Base-by-base conservation (phyloP, 768 basidiomycete species). In the Pulveroboletus sp. region DNA sequence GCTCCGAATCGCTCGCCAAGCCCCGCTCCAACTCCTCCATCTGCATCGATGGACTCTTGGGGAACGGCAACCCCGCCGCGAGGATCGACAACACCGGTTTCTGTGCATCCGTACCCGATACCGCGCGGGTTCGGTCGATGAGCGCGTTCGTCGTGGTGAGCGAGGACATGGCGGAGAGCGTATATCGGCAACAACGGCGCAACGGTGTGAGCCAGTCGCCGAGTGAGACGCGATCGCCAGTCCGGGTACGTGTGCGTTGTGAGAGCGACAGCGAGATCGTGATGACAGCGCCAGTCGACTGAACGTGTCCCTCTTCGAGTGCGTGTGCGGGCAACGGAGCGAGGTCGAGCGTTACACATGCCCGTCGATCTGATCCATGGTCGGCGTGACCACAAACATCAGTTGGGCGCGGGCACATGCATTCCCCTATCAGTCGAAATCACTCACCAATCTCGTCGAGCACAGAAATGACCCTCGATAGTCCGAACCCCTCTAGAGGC, bases 31-130 rank as follows among this genome's bases (percentile, higher is more conserved):
- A 53, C 36, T 66, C 72, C 5, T 67, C 62, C 10, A 83, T 56
- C 55, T 82, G 82, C 44, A 80, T 70, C 1, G 86, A 89, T 11
- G 88, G 87, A 56, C 86, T 87, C 65, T 82, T 87, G 12, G 86
- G 86, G 4, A 88, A 56, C 4, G 87, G 85, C 5, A 75, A 51
- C 4, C 77, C 79, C 4, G 74, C 66, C 4, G 68, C 64, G 31
- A 77, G 60, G 45, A 76, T 68, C 19, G 74, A 69, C 39, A 69
- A 47, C 37, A 74, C 61, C 19, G 72, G 69, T 17, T 64, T 57
- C 31, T 65, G 68, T 1, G 66, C 61, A 36, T 67, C 72, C 6
- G 33, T 49, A 40, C 64, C 64, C 9, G 62, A 56, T 32, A 52
- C 47, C 2, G 64, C 58, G 2, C 62, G 64, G 27, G 27, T 11